phyloP scores from a whole-genome alignment of 305 asterid species.

The Rubia balearica region DNA sequence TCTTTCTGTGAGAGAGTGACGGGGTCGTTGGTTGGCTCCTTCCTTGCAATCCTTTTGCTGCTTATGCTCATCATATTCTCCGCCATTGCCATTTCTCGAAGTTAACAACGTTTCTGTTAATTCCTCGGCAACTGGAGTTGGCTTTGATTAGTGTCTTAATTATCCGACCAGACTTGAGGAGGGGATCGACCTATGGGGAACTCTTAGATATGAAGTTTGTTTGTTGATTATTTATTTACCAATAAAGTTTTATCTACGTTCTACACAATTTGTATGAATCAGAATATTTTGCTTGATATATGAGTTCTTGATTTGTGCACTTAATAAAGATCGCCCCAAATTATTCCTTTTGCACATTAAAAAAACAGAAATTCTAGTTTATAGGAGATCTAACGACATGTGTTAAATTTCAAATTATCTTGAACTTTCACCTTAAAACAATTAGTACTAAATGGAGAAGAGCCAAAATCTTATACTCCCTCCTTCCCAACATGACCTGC shows the following conservation, averaged over 20 bases:
- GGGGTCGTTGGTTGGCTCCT: constrained; percentile 76
- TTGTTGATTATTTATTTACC: neutral
- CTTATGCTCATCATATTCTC: constrained; percentile 38
- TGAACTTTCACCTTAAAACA: no score
- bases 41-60: constrained; percentile 37
- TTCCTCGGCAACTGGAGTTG: neutral
- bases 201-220: neutral
- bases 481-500: no score
- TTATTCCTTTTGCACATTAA: no score
- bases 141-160: neutral
- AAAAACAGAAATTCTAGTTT: no score
- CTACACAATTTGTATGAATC: neutral
- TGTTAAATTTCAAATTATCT: no score
- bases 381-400: no score
- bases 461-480: no score
- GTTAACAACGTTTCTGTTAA: neutral
- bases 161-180: neutral
- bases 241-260: neutral
- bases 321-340: no score
- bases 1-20: constrained; percentile 66
- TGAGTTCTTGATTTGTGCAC: no score
- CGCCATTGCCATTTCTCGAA: constrained; percentile 33
- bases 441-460: no score
- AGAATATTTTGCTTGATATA: neutral
- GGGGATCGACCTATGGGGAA: neutral